These are phyloP conservation scores for Botryotinia convoluta DNA, from an alignment of 2,329 filamentous ascomycete genomes.

Conservation along the genomic window DNA sequence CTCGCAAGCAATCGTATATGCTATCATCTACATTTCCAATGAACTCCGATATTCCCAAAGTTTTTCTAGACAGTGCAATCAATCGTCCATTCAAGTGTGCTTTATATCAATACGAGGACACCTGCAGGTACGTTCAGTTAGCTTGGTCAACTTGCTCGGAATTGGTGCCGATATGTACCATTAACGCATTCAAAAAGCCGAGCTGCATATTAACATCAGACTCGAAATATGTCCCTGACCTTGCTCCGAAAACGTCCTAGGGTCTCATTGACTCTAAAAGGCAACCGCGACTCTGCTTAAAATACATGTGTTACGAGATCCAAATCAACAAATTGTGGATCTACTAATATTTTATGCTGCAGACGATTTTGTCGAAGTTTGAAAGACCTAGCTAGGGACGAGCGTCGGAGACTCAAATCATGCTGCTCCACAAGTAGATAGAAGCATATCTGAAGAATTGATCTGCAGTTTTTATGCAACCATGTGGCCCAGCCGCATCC, in stretches of 20 bases:
- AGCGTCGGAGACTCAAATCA: neutral
- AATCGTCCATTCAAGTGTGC: neutral
- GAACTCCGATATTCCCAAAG: neutral
- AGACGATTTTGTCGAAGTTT: neutral
- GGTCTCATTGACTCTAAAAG: neutral
- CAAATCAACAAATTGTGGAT: neutral
- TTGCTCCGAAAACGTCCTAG: neutral
- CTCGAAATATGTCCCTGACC: neutral
- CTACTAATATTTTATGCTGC: neutral
- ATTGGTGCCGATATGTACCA: neutral
- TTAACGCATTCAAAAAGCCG: slow-evolving; percentile 10
- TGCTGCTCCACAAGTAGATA: neutral
- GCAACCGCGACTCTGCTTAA: neutral
- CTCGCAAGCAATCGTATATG: neutral
- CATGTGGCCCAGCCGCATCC: neutral
- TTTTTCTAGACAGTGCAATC: neutral
- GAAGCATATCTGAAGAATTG: neutral
- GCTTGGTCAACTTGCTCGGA: neutral
- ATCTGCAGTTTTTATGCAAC: neutral
- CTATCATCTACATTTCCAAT: neutral
- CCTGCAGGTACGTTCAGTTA: neutral
- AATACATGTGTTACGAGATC: neutral
- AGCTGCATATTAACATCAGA: neutral
- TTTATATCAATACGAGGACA: neutral
- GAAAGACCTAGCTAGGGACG: neutral